Evolutionary conservation across 177 flowering plant genomes (phyloP).

Genomic region (Vitis hybrid): DNA sequence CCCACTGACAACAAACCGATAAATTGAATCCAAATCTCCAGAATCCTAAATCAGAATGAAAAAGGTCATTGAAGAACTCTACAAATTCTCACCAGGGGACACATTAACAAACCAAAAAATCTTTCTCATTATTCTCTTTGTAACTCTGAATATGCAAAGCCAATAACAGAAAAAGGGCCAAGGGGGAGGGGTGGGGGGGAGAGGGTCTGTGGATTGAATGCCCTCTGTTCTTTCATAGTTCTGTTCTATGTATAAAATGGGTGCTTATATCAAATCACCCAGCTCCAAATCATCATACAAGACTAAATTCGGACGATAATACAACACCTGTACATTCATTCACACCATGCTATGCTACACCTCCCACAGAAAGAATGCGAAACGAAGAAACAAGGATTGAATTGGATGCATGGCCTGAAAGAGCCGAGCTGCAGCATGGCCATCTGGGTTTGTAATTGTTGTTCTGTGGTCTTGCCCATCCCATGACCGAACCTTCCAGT

Average conservation of each 20-base stretch:
- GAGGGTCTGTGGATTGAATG: too few species aligned
- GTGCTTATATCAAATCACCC: slow-evolving; percentile 15
- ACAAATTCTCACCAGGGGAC: too few species aligned
- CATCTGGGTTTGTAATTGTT: too few species aligned
- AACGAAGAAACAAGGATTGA: not conserved
- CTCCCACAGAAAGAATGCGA: slow-evolving; percentile 9
- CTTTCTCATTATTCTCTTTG: too few species aligned
- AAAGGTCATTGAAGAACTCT: too few species aligned
- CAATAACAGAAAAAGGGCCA: too few species aligned
- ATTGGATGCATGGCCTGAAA: not conserved
- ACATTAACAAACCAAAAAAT: too few species aligned
- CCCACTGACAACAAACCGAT: too few species aligned
- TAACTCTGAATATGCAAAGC: too few species aligned
- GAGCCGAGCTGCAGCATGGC: not conserved
- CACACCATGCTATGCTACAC: slow-evolving; percentile 9
- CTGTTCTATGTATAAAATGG: slow-evolving; percentile 3
- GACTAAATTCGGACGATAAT: slow-evolving; percentile 1
- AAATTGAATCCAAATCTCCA: too few species aligned
- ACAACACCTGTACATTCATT: slow-evolving; percentile 8
- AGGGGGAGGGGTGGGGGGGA: too few species aligned
- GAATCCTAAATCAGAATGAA: too few species aligned
- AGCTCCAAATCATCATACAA: not conserved
- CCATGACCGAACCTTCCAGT: not conserved
- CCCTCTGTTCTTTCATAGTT: not conserved
- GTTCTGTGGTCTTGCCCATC: not conserved